Evolutionary conservation across 129 eudicot species (phyloP).

Genomic region (Flaveria ramosissima): DNA sequence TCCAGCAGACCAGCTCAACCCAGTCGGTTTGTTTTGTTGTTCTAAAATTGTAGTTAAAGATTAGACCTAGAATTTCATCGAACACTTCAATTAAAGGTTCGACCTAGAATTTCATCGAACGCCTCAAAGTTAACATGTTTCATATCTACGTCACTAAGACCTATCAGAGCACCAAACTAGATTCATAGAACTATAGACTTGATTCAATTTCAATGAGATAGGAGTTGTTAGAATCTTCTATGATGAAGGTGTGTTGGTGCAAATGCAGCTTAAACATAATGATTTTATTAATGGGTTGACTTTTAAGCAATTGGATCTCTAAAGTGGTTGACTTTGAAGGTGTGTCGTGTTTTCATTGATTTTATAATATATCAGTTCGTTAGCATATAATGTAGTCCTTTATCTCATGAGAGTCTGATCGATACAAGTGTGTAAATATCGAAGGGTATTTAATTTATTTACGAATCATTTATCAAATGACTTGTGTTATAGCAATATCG

Average conservation of each 20-base stretch:
- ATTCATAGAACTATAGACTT: not conserved
- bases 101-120: not conserved
- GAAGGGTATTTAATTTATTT: too few relatives aligned
- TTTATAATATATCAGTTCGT: not conserved
- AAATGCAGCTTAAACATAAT: not conserved
- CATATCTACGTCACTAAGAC: not conserved
- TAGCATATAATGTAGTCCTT: not conserved
- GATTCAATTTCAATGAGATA: not conserved
- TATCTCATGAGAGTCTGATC: not conserved
- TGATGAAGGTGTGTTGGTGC: not conserved
- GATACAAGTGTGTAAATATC: not conserved
- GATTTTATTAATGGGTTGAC: not conserved
- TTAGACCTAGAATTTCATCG: too few relatives aligned
- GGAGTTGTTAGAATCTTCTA: slow-evolving; percentile 5
- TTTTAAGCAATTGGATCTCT: not conserved
- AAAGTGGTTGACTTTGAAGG: not conserved
- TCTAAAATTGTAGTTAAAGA: too few relatives aligned
- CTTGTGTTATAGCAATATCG: too few relatives aligned
- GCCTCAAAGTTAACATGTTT: not conserved
- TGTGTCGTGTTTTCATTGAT: not conserved
- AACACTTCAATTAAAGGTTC: too few relatives aligned
- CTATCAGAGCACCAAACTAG: not conserved
- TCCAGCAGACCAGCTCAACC: not conserved
- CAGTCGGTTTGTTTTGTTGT: not conserved
- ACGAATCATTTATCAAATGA: too few relatives aligned